Base-by-base conservation (phyloP, 768 basidiomycete genomes). In the Suillus bovinus region DNA sequence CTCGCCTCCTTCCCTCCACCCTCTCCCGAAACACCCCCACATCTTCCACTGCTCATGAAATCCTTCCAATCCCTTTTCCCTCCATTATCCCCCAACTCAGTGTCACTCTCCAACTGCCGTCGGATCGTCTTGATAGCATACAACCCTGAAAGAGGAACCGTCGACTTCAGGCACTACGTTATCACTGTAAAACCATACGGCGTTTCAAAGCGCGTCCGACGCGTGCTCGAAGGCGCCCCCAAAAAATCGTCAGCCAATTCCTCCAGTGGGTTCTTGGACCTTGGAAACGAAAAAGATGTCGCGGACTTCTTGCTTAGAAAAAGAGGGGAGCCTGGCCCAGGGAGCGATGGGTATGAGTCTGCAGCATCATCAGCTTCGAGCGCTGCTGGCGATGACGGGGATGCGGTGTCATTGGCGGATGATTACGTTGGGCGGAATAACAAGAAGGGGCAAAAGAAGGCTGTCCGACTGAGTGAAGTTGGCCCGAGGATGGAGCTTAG, bases 391-490 rank as follows among this genome's bases (percentile, higher is more conserved):
- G 92, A 93, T 63, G 94, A 95, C 55, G 90, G 81, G 33, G 84
- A 85, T 41, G 86, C 90, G 13, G 86, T 99, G 1, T 85, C 88
- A 63, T 78, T 99, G 54, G 93, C 94, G 33, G 91, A 88, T 63
- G 94, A 99, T 73, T 99, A 99, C 71, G 91, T 97, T 49, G 96
- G 96, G 29, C 78, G 96, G 71, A 96, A 95, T 67, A 99, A 98
- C 73, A 90, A 87, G 73, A 93, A 89, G 73, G 96, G 94, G 0
- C 89, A 91, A 71, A 87, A 90, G 78, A 86, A 93, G 67, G 96
- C 97, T 6, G 93, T 99, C 13, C 83, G 88, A 67, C 79, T 99
- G 58, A 91, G 96, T 59, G 97, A 99, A 77, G 86, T 98, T 49
- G 97, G 97, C 1, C 97, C 97, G 44, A 81, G 97, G 71, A 89